A percentile compares a stretch with the other conserved stretches of the same genome.
phyloP scores from a whole-genome alignment of 2,329 filamentous ascomycete species.

The Allantophomopsis lycopodina region DNA sequence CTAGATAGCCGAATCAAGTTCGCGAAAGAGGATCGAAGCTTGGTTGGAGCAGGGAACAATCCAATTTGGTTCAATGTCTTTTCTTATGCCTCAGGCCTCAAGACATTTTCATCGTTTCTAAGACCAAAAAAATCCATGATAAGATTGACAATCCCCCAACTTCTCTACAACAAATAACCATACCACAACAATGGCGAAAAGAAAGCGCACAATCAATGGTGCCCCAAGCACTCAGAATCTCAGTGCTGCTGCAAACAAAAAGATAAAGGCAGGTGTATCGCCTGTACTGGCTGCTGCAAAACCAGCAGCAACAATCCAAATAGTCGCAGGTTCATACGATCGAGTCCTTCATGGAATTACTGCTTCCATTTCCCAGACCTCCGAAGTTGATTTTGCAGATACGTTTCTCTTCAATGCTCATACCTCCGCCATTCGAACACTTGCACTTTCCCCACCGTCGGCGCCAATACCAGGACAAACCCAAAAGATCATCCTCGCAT shows the following conservation, averaged over 20 bases:
- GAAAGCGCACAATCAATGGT: slow-evolving; percentile 14
- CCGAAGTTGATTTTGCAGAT: slow-evolving; percentile 60
- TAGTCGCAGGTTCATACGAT: slow-evolving; percentile 90
- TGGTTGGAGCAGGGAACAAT: too few relatives aligned
- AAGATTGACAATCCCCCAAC: neutral
- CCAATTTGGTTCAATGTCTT: too few relatives aligned
- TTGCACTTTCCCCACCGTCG: slow-evolving; percentile 72
- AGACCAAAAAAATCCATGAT: too few relatives aligned
- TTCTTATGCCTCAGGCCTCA: too few relatives aligned
- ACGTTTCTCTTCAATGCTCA: slow-evolving; percentile 95
- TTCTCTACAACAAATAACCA: neutral
- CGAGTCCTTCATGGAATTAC: slow-evolving; percentile 82
- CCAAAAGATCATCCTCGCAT: slow-evolving; percentile 83
- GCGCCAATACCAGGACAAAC: slow-evolving; percentile 42
- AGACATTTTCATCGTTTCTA: too few relatives aligned
- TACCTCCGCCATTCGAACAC: slow-evolving; percentile 74
- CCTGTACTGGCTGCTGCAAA: slow-evolving; percentile 2
- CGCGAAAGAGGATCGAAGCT: too few relatives aligned
- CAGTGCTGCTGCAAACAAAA: slow-evolving; percentile 9
- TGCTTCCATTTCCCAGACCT: slow-evolving; percentile 41
- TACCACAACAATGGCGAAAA: slow-evolving; percentile 13
- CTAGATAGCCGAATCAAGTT: too few relatives aligned
- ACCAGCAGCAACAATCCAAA: slow-evolving; percentile 54
- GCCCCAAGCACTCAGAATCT: slow-evolving; percentile 5
- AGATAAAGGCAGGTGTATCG: slow-evolving; percentile 9